These are phyloP conservation scores for Eutrema heterophyllum DNA, from an alignment of 345 rosid genomes.

Conservation along the genomic window DNA sequence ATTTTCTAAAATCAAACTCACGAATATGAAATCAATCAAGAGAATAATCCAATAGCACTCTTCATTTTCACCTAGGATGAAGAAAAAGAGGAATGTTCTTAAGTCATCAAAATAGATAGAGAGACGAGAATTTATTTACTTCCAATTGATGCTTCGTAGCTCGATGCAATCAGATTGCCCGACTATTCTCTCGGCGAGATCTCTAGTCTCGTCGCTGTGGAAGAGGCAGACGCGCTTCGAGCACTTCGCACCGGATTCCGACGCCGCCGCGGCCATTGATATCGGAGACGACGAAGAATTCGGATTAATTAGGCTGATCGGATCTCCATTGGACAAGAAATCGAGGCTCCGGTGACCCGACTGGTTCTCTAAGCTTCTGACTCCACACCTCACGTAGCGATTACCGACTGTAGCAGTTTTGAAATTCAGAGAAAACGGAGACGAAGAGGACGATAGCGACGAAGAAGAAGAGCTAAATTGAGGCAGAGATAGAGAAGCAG, in stretches of 20 bases:
- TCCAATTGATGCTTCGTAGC: slow-evolving; percentile 81
- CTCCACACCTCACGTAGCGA: slow-evolving; percentile 41
- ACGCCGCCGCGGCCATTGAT: slow-evolving; percentile 47
- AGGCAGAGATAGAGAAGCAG: slow-evolving; percentile 13
- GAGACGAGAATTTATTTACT: slow-evolving; percentile 33
- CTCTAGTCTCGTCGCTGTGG: slow-evolving; percentile 64
- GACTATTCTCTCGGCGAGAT: slow-evolving; percentile 80
- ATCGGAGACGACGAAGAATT: slow-evolving; percentile 33
- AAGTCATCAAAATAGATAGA: not conserved
- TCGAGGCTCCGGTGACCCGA: slow-evolving; percentile 45
- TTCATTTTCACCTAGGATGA: not conserved
- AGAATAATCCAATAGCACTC: not conserved
- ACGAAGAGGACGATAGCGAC: slow-evolving; percentile 3
- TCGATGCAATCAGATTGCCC: slow-evolving; percentile 72
- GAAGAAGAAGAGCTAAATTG: not conserved
- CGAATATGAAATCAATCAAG: not conserved
- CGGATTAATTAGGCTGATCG: slow-evolving; percentile 37
- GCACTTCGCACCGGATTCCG: slow-evolving; percentile 45
- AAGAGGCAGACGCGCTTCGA: slow-evolving; percentile 70
- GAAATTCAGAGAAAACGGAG: slow-evolving; percentile 17
- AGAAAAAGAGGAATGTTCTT: not conserved
- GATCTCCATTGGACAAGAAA: slow-evolving; percentile 48
- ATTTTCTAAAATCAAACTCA: not conserved
- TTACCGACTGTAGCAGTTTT: slow-evolving; percentile 1
- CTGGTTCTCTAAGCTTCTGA: slow-evolving; percentile 52